Conservation (phyloP, 805 yeast genomes). For the Ogataea henricii region DNA sequence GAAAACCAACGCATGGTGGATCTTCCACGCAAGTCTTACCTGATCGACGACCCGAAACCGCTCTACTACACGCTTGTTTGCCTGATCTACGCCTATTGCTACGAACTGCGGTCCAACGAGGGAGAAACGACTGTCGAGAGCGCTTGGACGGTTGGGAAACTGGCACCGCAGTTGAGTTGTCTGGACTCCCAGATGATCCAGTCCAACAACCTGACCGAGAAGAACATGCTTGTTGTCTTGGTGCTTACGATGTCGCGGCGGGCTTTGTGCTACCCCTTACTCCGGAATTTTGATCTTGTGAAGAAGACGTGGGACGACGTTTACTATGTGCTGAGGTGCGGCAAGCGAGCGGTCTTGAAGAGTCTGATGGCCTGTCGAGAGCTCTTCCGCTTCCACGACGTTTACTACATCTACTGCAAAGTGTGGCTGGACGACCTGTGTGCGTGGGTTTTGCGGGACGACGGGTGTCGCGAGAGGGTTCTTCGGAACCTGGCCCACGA, state of each 20-base stretch:
- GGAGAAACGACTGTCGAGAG: slow-evolving; percentile 79
- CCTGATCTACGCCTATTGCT: slow-evolving; percentile 69
- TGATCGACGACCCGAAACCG: slow-evolving; percentile 57
- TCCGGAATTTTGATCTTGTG: slow-evolving; percentile 65
- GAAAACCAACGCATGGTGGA: slow-evolving; percentile 70
- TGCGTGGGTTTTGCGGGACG: slow-evolving; percentile 67
- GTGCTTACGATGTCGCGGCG: slow-evolving; percentile 68
- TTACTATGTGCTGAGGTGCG: slow-evolving; percentile 61
- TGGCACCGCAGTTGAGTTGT: slow-evolving; percentile 74
- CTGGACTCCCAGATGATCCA: slow-evolving; percentile 61
- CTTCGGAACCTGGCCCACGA: slow-evolving; percentile 70
- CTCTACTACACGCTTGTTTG: slow-evolving; percentile 65
- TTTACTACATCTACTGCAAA: slow-evolving; percentile 80
- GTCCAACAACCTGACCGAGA: slow-evolving; percentile 35
- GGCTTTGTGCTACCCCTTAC: slow-evolving; percentile 77
- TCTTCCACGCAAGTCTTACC: slow-evolving; percentile 63
- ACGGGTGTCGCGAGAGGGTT: slow-evolving; percentile 55
- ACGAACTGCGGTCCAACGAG: slow-evolving; percentile 73
- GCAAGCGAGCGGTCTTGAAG: slow-evolving; percentile 65
- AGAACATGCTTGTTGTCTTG: slow-evolving; percentile 48
- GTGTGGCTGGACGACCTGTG: slow-evolving; percentile 76
- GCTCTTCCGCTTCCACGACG: slow-evolving; percentile 78
- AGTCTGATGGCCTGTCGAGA: slow-evolving; percentile 64
- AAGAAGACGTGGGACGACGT: slow-evolving; percentile 75
- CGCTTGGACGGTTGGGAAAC: slow-evolving; percentile 90